Evolutionary conservation across 192 early-diverging fungal species (phyloP).

Genomic region (Phycomyces blakesleeanus): DNA sequence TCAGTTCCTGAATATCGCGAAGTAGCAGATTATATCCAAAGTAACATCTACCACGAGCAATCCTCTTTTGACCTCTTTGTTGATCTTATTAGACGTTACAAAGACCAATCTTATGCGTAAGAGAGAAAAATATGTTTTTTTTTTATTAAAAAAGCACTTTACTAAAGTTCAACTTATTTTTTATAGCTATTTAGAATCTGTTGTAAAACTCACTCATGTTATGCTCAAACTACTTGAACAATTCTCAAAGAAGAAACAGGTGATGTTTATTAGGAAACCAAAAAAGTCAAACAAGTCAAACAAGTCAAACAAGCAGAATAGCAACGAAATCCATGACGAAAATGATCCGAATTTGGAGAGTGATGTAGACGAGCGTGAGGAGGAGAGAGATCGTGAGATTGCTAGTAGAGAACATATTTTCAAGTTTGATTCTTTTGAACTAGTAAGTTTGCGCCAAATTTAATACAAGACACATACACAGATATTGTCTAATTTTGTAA

Average conservation of each 20-base stretch:
- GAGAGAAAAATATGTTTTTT: not conserved
- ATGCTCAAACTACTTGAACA: slow-evolving; percentile 61
- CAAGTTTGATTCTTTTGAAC: slow-evolving; percentile 46
- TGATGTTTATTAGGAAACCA: slow-evolving; percentile 48
- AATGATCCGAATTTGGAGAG: slow-evolving; percentile 15
- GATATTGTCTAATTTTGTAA: not conserved
- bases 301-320: slow-evolving; percentile 7
- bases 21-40: slow-evolving; percentile 60
- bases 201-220: slow-evolving; percentile 54
- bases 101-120: slow-evolving; percentile 40
- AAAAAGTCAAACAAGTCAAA: slow-evolving; percentile 17
- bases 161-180: not conserved
- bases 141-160: not conserved
- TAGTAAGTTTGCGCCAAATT: slow-evolving; percentile 28
- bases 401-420: slow-evolving; percentile 46
- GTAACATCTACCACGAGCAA: slow-evolving; percentile 69
- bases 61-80: slow-evolving; percentile 56
- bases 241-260: slow-evolving; percentile 49
- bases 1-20: slow-evolving; percentile 48
- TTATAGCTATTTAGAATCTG: slow-evolving; percentile 50
- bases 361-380: slow-evolving; percentile 21
- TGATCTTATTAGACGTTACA: slow-evolving; percentile 48
- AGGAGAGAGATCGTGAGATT: slow-evolving; percentile 29
- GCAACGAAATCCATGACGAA: slow-evolving; percentile 13
- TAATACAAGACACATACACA: slow-evolving; percentile 2